These are phyloP conservation scores for Amaranthus hypochondriacus DNA, from an alignment of 148 eudicot genomes.

Conservation along the genomic window DNA sequence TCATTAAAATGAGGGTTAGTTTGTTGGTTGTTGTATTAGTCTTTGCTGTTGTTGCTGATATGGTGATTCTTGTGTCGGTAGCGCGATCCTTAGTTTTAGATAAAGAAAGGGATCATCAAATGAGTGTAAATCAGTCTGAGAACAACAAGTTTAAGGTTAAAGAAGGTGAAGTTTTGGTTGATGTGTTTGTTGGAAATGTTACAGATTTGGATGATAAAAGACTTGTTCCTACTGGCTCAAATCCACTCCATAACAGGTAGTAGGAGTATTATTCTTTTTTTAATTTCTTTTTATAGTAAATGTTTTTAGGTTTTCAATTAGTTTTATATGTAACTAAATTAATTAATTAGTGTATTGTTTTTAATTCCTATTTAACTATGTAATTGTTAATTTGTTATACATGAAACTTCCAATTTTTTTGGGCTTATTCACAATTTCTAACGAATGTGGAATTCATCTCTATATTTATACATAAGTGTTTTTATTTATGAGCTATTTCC, in stretches of 20 bases:
- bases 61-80: conserved; percentile 1
- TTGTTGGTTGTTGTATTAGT: conserved; percentile 12
- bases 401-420: too few relatives aligned
- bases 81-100: conserved; percentile 3
- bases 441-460: too few relatives aligned
- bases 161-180: neutral
- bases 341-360: neutral
- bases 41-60: conserved; percentile 1
- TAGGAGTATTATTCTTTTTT: neutral
- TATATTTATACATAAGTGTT: too few relatives aligned
- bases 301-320: neutral
- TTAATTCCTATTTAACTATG: too few relatives aligned
- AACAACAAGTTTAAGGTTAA: conserved; percentile 8
- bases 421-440: too few relatives aligned
- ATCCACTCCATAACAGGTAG: conserved; percentile 33
- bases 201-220: conserved; percentile 27
- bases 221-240: conserved; percentile 28
- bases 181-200: conserved; percentile 2
- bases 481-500: too few relatives aligned
- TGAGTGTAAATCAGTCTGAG: neutral
- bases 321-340: neutral
- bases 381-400: too few relatives aligned
- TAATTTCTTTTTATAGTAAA: neutral
- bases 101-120: neutral
- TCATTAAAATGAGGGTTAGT: conserved; percentile 16